Percentiles rank a stretch among this genome's conserved stretches.
Evolutionary conservation across 148 eudicot genomes (phyloP).

Genomic region (Agrostemma githago): DNA sequence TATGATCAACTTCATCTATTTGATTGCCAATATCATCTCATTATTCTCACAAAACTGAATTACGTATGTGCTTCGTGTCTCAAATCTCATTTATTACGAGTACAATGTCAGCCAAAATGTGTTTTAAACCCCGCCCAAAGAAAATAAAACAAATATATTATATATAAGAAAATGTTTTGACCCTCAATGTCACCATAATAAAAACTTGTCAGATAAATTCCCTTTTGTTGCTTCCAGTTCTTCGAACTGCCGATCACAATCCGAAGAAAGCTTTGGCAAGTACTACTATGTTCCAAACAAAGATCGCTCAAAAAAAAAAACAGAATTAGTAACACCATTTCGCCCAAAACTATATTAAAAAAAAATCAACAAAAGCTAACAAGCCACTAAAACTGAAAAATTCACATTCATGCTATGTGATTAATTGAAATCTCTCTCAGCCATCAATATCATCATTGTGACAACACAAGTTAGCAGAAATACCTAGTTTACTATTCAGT

Average conservation of each 20-base stretch:
- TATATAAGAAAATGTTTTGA: neutral
- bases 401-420: neutral
- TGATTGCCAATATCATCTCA: too few relatives aligned
- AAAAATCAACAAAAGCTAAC: neutral
- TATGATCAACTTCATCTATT: too few relatives aligned
- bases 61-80: too few relatives aligned
- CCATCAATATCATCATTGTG: neutral
- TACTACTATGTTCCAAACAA: neutral
- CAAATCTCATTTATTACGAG: neutral
- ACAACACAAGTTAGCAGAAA: neutral
- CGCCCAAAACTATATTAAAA: neutral
- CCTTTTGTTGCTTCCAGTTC: neutral
- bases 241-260: neutral
- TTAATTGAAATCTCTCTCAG: neutral
- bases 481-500: neutral
- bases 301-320: neutral
- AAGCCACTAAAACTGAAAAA: neutral
- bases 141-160: neutral
- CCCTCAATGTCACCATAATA: neutral
- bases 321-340: neutral
- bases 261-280: neutral
- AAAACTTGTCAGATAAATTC: neutral
- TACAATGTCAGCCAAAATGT: neutral
- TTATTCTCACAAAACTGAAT: too few relatives aligned
- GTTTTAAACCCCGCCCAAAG: neutral